Evolutionary conservation across 805 yeast genomes (phyloP).

Genomic region (Lachancea meyersii): DNA sequence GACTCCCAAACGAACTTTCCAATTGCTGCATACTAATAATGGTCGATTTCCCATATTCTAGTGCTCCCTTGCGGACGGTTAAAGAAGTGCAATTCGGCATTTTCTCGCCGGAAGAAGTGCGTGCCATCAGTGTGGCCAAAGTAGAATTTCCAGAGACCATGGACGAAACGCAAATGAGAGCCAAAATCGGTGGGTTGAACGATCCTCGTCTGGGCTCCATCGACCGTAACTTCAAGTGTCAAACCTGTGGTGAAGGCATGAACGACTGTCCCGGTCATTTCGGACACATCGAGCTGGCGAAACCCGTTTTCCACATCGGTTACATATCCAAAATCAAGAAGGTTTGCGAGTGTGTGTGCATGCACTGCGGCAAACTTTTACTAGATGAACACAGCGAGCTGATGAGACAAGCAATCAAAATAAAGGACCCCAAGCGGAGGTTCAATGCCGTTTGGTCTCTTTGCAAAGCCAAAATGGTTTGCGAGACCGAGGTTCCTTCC

Average conservation of each 20-base stretch:
- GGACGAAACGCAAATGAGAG: conserved; percentile 93
- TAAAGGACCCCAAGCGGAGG: conserved; percentile 91
- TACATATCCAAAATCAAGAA: conserved; percentile 90
- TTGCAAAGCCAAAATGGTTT: conserved; percentile 87
- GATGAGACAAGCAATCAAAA: conserved; percentile 81
- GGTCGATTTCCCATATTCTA: conserved; percentile 79
- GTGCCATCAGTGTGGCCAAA: conserved; percentile 96
- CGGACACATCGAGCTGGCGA: conserved; percentile 97
- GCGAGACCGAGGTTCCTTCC: conserved; percentile 79
- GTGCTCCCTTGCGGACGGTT: conserved; percentile 96
- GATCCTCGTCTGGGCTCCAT: conserved; percentile 97
- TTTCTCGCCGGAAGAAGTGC: conserved; percentile 93
- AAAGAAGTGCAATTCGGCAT: conserved; percentile 99
- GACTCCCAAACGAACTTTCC: background rate
- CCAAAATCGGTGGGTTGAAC: conserved; percentile 93
- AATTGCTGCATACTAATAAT: conserved; percentile 18
- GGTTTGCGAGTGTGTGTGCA: conserved; percentile 93
- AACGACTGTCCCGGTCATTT: conserved; percentile 99
- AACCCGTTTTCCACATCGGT: conserved; percentile 97
- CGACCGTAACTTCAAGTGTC: conserved; percentile 95
- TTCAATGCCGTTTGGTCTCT: conserved; percentile 95
- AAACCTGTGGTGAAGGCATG: conserved; percentile 99
- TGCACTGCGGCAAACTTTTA: conserved; percentile 95
- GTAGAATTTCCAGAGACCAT: conserved; percentile 99
- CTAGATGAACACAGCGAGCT: conserved; percentile 65